A percentile compares a stretch with the other conserved stretches of the same genome.
These are phyloP conservation scores for Tylopilus subfusipes DNA, from an alignment of 768 basidiomycete species.

Conservation along the genomic window DNA sequence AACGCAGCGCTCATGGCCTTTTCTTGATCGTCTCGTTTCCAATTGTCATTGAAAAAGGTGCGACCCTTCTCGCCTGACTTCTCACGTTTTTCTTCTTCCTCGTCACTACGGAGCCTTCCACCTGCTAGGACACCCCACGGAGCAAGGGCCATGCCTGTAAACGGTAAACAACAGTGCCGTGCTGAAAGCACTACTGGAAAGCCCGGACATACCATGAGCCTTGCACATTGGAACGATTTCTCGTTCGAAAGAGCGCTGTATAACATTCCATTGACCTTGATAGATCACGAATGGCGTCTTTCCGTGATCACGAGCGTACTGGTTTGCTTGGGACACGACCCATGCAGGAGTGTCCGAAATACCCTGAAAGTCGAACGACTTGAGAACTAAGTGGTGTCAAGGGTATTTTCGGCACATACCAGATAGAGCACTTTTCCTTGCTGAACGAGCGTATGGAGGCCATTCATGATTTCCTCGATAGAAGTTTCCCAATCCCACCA, in stretches of 20 bases:
- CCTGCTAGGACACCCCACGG: constrained; percentile 36
- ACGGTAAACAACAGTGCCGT: background rate
- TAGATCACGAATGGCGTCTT: constrained; percentile 45
- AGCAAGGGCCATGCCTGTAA: constrained; percentile 33
- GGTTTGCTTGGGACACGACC: constrained; percentile 39
- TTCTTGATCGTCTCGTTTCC: constrained; percentile 37
- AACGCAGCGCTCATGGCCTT: constrained; percentile 34
- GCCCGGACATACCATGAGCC: constrained; percentile 16
- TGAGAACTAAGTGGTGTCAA: background rate
- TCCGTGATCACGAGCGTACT: constrained; percentile 40
- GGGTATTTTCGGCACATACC: constrained; percentile 5
- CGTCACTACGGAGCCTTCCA: constrained; percentile 33
- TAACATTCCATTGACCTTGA: constrained; percentile 36
- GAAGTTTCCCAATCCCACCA: constrained; percentile 48
- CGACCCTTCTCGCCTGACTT: constrained; percentile 17
- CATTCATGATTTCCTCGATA: constrained; percentile 46
- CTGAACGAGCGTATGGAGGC: constrained; percentile 40
- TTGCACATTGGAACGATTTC: constrained; percentile 40
- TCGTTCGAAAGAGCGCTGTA: constrained; percentile 41
- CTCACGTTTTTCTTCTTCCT: constrained; percentile 29
- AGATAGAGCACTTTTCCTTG: constrained; percentile 45
- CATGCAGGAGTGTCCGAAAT: constrained; percentile 38
- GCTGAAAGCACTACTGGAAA: background rate
- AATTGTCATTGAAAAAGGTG: constrained; percentile 11
- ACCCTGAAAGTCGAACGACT: constrained; percentile 24